phyloP scores from a whole-genome alignment of 1,284 basidiomycete genomes.

The Fistulina hepatica region DNA sequence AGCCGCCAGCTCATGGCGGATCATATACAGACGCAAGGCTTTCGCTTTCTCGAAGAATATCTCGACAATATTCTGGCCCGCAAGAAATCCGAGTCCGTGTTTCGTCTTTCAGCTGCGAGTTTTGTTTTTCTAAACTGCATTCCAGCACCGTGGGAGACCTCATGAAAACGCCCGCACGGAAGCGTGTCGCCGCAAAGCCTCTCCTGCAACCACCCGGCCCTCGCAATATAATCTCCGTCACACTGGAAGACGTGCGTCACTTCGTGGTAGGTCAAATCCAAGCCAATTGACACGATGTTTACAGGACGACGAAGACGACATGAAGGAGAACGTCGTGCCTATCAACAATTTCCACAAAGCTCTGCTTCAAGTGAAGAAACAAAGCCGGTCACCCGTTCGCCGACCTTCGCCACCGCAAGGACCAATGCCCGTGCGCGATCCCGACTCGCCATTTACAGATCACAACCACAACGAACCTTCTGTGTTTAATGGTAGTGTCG shows the following conservation, averaged over 20 bases:
- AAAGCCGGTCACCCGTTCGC: background rate
- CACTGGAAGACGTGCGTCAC: too few relatives aligned
- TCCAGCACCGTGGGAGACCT: conserved; percentile 61
- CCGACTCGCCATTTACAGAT: too few relatives aligned
- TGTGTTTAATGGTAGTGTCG: too few relatives aligned
- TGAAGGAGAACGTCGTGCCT: conserved; percentile 33
- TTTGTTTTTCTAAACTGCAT: conserved; percentile 2
- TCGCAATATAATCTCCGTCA: too few relatives aligned
- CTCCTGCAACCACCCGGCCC: conserved; percentile 38
- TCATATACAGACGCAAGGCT: conserved; percentile 62
- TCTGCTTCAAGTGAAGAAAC: conserved; percentile 27
- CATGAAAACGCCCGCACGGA: conserved; percentile 73
- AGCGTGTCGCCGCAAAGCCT: conserved; percentile 42
- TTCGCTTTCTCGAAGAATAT: conserved; percentile 69
- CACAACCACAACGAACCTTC: too few relatives aligned
- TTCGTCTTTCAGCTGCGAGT: too few relatives aligned
- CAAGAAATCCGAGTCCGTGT: too few relatives aligned
- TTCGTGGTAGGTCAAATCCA: too few relatives aligned
- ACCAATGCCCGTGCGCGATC: too few relatives aligned
- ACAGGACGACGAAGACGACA: conserved; percentile 23
- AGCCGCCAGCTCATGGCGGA: conserved; percentile 58
- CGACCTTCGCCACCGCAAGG: too few relatives aligned
- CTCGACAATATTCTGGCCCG: conserved; percentile 61
- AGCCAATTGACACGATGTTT: conserved; percentile 2
- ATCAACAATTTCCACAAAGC: conserved; percentile 41